Evolutionary conservation across 2,329 filamentous ascomycete genomes (phyloP).

Genomic region (Neoarthrinium moseri): DNA sequence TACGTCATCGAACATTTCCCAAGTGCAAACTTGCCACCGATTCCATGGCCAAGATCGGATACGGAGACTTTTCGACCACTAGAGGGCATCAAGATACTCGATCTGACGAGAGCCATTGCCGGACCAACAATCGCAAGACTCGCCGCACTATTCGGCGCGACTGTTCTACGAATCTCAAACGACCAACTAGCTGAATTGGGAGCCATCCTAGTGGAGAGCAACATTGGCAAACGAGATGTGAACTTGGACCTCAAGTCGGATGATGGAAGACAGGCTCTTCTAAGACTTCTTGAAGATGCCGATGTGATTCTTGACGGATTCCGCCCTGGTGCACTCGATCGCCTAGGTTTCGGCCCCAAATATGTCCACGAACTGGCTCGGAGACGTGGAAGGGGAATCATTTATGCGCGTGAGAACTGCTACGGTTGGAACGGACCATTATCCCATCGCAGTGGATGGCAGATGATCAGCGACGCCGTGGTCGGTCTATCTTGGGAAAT

Average conservation of each 20-base stretch:
- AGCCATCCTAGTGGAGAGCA: constrained; percentile 70
- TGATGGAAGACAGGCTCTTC: constrained; percentile 51
- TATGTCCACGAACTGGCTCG: constrained; percentile 51
- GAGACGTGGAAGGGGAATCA: constrained; percentile 58
- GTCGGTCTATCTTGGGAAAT: constrained; percentile 28
- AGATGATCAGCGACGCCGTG: constrained; percentile 35
- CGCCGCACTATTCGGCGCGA: constrained; percentile 71
- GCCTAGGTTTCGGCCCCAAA: constrained; percentile 60
- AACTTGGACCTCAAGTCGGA: constrained; percentile 61
- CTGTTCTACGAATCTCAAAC: constrained; percentile 70
- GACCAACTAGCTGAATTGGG: constrained; percentile 66
- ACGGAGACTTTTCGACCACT: constrained; percentile 25
- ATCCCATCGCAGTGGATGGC: constrained; percentile 66
- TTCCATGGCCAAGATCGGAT: constrained; percentile 21
- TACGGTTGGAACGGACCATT: constrained; percentile 63
- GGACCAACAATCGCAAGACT: constrained; percentile 69
- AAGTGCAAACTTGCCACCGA: constrained; percentile 19
- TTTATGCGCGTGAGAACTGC: constrained; percentile 71
- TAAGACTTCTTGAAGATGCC: constrained; percentile 57
- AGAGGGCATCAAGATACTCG: constrained; percentile 68
- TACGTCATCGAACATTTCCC: constrained; percentile 17
- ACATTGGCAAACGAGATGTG: constrained; percentile 62
- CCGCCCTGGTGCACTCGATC: constrained; percentile 62
- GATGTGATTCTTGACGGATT: constrained; percentile 71
- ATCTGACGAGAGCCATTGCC: constrained; percentile 73